Evolutionary conservation across 306 rosid genomes (phyloP), one percentile per base, ranked within the genome.

Genomic region (Medicago truncatula): DNA sequence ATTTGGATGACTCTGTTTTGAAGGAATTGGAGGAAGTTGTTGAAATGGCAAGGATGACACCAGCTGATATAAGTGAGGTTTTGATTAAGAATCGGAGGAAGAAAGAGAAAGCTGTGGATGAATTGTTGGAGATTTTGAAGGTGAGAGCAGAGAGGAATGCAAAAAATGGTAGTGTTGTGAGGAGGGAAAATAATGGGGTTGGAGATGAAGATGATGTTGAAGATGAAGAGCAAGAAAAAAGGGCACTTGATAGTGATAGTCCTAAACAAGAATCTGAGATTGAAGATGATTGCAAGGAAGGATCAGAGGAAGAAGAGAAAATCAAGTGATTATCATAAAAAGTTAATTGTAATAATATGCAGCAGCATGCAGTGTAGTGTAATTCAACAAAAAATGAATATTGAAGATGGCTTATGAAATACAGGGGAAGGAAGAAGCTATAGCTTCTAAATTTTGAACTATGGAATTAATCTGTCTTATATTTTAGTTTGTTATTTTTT

Each of bases 31-130:
- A 84, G 34, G 73, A 21, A 23, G 92, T 90, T 13, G 61, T 95
- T 25, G 92, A 88, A 0, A 65, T 76, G 79, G 99, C 97, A 3
- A 63, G 75, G 75, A 95, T 92, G 91, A 95, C 98, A 0, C 99
- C 99, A 0, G 99, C 99, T 0, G 99, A 95, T 65, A 91, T 92
- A 4, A 95, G 99, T 61, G 99, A 92, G 86, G 87, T 89, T 62
- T 58, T 95, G 88, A 92, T 95, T 28, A 95, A 92, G 92, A 92
- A 89, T 73, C 21, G 98, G 13, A 73, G 98, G 0, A 72, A 78
- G 58, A 87, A 81, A 76, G 86, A 82, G 38, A 85, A 76, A 36
- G 97, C 97, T 0, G 84, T 80, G 60, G 74, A 25, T 40, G 96
- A 89, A 6, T 78, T 95, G 80, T 31, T 92, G 77, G 96, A 92